phyloP scores from a whole-genome alignment of 306 rosid genomes.

The Heteromeles arbutifolia region DNA sequence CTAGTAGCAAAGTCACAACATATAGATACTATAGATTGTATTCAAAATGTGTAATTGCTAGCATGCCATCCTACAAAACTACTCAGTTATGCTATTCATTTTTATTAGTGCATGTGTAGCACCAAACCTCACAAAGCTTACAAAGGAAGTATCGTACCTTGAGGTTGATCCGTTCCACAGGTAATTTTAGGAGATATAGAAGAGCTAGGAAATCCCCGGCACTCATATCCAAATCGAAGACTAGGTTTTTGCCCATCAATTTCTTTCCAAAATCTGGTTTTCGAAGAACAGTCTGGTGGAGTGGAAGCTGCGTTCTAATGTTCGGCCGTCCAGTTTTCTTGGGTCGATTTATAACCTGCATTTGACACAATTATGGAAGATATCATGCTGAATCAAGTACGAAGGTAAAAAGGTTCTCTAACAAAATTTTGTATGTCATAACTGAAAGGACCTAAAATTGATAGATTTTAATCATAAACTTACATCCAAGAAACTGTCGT shows the following conservation, averaged over 20 bases:
- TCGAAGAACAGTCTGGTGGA: slow-evolving; percentile 29
- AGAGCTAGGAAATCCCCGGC: slow-evolving; percentile 59
- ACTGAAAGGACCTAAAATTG: neutral
- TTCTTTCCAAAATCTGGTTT: slow-evolving; percentile 35
- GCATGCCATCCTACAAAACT: neutral
- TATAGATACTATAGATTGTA: neutral
- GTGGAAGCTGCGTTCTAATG: slow-evolving; percentile 40
- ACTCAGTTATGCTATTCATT: neutral
- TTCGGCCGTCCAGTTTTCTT: slow-evolving; percentile 32
- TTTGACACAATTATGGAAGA: neutral
- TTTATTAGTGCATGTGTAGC: neutral
- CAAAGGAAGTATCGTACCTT: slow-evolving; percentile 28
- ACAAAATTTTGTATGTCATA: too few relatives aligned
- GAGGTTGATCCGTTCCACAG: slow-evolving; percentile 44
- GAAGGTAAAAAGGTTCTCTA: neutral
- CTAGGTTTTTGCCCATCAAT: slow-evolving; percentile 40
- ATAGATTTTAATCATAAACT: neutral
- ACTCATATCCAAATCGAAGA: slow-evolving; percentile 76
- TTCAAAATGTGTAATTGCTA: too few relatives aligned
- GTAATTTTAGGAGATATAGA: slow-evolving; percentile 51
- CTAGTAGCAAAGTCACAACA: too few relatives aligned
- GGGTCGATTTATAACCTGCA: slow-evolving; percentile 20
- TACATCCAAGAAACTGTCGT: slow-evolving; percentile 50
- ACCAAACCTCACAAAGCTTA: neutral
- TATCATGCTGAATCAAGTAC: neutral